Conservation (phyloP, 306 rosid genomes). For the Lathyrus oleraceus region DNA sequence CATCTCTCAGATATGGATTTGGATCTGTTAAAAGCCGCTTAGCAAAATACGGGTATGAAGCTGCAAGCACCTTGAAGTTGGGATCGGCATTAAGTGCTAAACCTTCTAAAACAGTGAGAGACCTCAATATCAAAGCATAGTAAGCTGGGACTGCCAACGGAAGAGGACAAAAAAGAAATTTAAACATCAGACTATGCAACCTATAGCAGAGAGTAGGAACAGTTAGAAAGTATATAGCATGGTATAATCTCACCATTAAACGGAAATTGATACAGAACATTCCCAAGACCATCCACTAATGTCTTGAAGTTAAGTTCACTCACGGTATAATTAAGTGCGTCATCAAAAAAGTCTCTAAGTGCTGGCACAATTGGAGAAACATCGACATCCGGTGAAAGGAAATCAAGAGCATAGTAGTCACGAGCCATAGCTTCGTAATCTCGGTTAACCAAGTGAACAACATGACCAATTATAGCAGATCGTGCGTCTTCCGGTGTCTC, state of each 20-base stretch:
- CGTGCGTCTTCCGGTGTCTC: conserved; percentile 96
- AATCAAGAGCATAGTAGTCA: conserved; percentile 87
- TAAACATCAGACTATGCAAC: conserved; percentile 38
- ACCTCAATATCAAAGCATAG: conserved; percentile 88
- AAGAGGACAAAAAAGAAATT: conserved; percentile 12
- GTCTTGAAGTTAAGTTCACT: conserved; percentile 97
- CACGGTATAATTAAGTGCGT: conserved; percentile 81
- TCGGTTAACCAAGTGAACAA: conserved; percentile 92
- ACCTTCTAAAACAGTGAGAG: conserved; percentile 92
- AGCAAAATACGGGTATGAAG: conserved; percentile 92
- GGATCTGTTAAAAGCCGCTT: conserved; percentile 93
- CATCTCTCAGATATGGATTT: conserved; percentile 90
- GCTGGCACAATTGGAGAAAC: conserved; percentile 92
- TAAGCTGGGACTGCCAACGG: conserved; percentile 80
- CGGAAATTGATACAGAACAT: conserved; percentile 84
- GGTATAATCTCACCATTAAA: conserved; percentile 69
- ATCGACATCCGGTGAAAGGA: conserved; percentile 76
- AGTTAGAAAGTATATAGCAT: conserved; percentile 9
- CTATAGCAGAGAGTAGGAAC: background rate
- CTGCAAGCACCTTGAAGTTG: conserved; percentile 91
- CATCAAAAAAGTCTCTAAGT: conserved; percentile 80
- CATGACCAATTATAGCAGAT: conserved; percentile 88
- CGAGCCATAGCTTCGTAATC: conserved; percentile 97
- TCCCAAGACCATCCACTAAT: conserved; percentile 86
- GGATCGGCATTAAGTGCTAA: conserved; percentile 93